Conservation (phyloP, 2,329 filamentous ascomycete species). For the Dendryphion nanum region DNA sequence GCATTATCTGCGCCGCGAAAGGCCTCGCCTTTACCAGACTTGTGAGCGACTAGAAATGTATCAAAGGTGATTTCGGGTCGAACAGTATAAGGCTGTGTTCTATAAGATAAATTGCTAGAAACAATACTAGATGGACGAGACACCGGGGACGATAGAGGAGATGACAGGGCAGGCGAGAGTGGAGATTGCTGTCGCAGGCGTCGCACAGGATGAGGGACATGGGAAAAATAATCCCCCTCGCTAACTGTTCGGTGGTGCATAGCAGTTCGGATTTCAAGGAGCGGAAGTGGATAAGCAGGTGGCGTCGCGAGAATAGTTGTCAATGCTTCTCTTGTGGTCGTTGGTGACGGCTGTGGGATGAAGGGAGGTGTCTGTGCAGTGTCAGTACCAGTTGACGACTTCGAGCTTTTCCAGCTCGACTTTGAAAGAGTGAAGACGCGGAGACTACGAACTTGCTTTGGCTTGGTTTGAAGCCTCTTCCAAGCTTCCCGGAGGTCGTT, state of each 20-base stretch:
- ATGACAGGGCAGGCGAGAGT: neutral
- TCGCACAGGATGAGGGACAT: neutral
- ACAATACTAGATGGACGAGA: neutral
- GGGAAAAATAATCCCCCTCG: neutral
- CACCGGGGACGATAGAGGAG: neutral
- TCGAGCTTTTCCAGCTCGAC: neutral
- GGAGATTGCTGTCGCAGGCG: neutral
- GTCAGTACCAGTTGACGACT: neutral
- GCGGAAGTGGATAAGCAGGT: neutral
- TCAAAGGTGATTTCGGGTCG: slow-evolving; percentile 24
- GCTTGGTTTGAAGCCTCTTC: slow-evolving; percentile 2
- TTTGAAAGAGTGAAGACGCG: too few relatives aligned
- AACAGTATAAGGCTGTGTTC: slow-evolving; percentile 5
- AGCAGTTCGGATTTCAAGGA: neutral
- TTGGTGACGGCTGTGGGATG: neutral
- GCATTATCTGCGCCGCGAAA: slow-evolving; percentile 12
- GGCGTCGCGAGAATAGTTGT: neutral
- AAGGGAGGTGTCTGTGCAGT: neutral
- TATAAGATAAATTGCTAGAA: neutral
- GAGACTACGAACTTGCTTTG: slow-evolving; percentile 8
- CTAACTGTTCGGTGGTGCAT: neutral
- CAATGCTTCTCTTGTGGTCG: neutral
- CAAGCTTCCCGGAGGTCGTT: slow-evolving; percentile 5
- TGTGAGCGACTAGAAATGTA: slow-evolving; percentile 21
- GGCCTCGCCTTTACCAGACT: slow-evolving; percentile 25